Evolutionary conservation across 148 eudicot genomes (phyloP), one percentile per base, ranked within the genome.

Genomic region (Rhododendron henanense): DNA sequence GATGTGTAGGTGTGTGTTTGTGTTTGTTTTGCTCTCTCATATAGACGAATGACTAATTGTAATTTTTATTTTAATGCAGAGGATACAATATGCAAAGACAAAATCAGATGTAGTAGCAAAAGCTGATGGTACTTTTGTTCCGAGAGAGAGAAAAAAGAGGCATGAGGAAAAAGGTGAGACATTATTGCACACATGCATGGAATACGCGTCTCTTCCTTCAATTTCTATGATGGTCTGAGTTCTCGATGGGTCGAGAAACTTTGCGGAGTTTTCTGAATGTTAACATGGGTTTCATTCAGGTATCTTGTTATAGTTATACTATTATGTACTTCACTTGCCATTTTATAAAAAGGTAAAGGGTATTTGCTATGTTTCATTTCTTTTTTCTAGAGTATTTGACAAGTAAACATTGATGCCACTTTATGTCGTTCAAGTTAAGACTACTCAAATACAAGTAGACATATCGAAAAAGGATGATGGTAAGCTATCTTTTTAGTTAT

Each of bases 41-140:
- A 41, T 41, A 41, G 45, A 41, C 45, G 48, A 67, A 31, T 80
- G 61, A 69, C 85, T 16, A 61, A 39, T 78, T 10, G 19, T 84
- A 61, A 18, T n/a, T 84, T 82, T 83, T n/a, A n/a, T n/a, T 21
- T 6, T 2, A 1, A 82, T 74, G 85, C 94, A 96, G 98, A 91
- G 97, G 90, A 96, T 96, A 89, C 98, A 95, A 87, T 95, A 92
- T 88, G 98, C 99, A 53, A 96, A 93, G 90, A 93, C 99, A 41
- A 96, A 94, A 88, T 96, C 98, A 51, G 98, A 96, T 89, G 74
- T 96, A 81, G 87, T 96, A 86, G 97, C 98, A 37, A 96, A 95
- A 88, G 96, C 97, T 74, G 99, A 96, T 91, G 98, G 98, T 59
- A 90, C 98, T 82, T 95, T 95, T 87, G 92, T 94, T 85, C 98